phyloP scores from a whole-genome alignment of 1,284 basidiomycete genomes.

The Chalciporus sp. region DNA sequence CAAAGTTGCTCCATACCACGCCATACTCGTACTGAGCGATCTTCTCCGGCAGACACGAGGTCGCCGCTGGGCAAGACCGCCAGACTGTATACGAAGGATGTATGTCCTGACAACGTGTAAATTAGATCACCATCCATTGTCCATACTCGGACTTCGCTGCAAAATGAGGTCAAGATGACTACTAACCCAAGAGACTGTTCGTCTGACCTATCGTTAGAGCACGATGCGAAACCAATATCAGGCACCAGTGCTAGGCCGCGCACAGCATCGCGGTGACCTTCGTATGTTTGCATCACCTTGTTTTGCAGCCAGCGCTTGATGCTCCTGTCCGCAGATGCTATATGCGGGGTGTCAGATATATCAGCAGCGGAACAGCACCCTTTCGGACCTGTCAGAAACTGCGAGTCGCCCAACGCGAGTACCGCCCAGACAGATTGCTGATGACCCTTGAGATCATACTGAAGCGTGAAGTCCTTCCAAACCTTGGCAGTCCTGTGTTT shows the following conservation, averaged over 20 bases:
- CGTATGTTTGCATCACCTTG: constrained; percentile 73
- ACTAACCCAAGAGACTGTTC: constrained; percentile 2
- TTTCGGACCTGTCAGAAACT: constrained; percentile 78
- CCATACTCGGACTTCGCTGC: constrained; percentile 90
- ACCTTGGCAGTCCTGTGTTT: constrained; percentile 83
- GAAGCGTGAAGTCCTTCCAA: constrained; percentile 83
- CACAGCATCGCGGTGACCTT: constrained; percentile 90
- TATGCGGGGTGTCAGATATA: constrained; percentile 5
- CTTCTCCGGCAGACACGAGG: constrained; percentile 80
- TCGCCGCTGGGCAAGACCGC: constrained; percentile 78
- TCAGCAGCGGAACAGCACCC: background rate
- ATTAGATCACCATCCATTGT: constrained; percentile 79
- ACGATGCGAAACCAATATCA: constrained; percentile 91
- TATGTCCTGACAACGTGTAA: constrained; percentile 86
- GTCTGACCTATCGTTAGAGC: constrained; percentile 86
- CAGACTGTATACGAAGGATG: constrained; percentile 95
- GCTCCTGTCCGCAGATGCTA: constrained; percentile 94
- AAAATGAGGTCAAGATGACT: constrained; percentile 8
- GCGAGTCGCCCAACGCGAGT: constrained; percentile 76
- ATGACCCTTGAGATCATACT: constrained; percentile 83
- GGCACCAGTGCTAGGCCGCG: constrained; percentile 80
- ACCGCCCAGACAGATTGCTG: constrained; percentile 96
- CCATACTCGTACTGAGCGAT: constrained; percentile 84
- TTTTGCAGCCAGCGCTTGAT: constrained; percentile 88
- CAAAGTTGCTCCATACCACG: constrained; percentile 44